Evolutionary conservation across 2,329 filamentous ascomycete genomes (phyloP).

Genomic region (Ascochyta fabae): DNA sequence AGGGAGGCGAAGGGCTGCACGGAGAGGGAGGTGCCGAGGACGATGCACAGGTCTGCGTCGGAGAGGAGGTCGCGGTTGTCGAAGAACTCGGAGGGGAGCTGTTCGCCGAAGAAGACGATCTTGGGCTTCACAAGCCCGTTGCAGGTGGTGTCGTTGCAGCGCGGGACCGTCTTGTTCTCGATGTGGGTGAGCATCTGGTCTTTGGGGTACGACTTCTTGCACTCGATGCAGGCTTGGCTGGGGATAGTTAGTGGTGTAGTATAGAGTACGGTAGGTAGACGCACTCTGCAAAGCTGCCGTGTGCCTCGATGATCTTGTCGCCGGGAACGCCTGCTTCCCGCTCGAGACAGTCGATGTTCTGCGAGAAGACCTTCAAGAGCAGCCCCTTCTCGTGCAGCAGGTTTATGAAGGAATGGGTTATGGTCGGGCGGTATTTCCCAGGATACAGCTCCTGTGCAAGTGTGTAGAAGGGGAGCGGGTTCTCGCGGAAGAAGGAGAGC

Average conservation of each 20-base stretch:
- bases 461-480: conserved; percentile 90
- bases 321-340: conserved; percentile 81
- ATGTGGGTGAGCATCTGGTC: conserved; percentile 77
- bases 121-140: conserved; percentile 87
- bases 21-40: conserved; percentile 86
- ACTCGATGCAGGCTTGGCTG: conserved; percentile 87
- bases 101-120: conserved; percentile 92
- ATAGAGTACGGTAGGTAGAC: not conserved
- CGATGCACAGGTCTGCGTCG: conserved; percentile 76
- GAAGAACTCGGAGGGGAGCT: conserved; percentile 71
- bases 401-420: conserved; percentile 87
- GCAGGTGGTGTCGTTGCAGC: conserved; percentile 68
- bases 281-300: conserved; percentile 82
- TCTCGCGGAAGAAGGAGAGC: conserved; percentile 82
- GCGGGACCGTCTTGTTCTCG: conserved; percentile 70
- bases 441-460: conserved; percentile 92
- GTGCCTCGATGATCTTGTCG: conserved; percentile 87
- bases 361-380: conserved; percentile 87
- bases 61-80: conserved; percentile 61
- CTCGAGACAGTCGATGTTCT: conserved; percentile 97
- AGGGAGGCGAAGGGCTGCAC: conserved; percentile 90
- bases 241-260: not conserved
- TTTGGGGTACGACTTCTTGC: conserved; percentile 73
- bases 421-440: conserved; percentile 84
- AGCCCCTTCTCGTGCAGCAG: conserved; percentile 80